These are phyloP conservation scores for Alisma plantagoaquatica DNA, from an alignment of 106 monocot species.

Conservation along the genomic window DNA sequence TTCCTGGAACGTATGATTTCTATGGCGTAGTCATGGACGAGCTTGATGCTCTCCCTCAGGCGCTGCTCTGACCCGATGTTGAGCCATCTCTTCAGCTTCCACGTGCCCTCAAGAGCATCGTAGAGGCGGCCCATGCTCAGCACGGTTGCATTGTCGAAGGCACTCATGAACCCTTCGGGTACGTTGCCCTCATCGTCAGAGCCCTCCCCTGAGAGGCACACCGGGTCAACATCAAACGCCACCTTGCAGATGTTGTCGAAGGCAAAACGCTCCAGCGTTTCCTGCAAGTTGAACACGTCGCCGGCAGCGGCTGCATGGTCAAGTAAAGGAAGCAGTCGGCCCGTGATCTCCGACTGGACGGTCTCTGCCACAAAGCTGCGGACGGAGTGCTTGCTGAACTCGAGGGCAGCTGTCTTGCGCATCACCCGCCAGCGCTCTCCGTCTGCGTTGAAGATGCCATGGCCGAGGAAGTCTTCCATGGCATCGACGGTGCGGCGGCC, in stretches of 20 bases:
- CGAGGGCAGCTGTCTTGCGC: conserved; percentile 15
- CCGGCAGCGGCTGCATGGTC: neutral
- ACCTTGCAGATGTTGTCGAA: conserved; percentile 29
- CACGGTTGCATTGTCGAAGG: conserved; percentile 24
- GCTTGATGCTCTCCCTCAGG: conserved; percentile 4
- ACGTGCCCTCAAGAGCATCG: conserved; percentile 4
- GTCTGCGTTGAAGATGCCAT: conserved; percentile 22
- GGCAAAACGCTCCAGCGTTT: conserved; percentile 15
- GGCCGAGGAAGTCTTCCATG: conserved; percentile 17
- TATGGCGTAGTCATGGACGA: conserved; percentile 7
- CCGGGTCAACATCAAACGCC: conserved; percentile 25
- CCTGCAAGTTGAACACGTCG: conserved; percentile 31
- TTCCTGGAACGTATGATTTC: conserved; percentile 3
- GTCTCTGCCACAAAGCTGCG: neutral
- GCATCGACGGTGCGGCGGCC: conserved; percentile 3
- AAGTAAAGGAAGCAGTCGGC: conserved; percentile 5
- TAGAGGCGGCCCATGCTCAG: conserved; percentile 17
- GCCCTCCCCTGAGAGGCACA: conserved; percentile 11
- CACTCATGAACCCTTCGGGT: conserved; percentile 13
- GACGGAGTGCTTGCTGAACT: conserved; percentile 9
- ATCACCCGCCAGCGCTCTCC: conserved; percentile 12
- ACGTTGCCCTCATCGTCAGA: neutral
- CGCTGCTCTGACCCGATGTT: conserved; percentile 15
- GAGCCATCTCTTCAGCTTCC: conserved; percentile 18
- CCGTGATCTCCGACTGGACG: neutral